These are phyloP conservation scores for Cytidiella melzeri DNA, from an alignment of 768 basidiomycete genomes.

Conservation along the genomic window DNA sequence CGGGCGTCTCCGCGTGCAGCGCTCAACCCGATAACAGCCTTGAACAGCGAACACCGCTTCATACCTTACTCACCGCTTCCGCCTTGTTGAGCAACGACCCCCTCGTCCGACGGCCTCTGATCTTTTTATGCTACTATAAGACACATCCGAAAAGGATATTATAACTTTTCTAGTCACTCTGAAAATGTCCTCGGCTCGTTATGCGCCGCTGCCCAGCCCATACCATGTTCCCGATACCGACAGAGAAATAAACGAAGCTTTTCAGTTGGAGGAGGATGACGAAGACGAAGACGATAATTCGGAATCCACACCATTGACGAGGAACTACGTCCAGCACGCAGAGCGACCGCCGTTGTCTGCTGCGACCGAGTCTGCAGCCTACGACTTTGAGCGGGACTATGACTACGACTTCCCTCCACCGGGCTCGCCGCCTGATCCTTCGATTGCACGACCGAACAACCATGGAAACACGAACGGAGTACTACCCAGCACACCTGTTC, in stretches of 20 bases:
- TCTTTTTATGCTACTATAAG: too few species aligned
- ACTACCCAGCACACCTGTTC: constrained; percentile 45
- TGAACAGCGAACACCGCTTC: too few species aligned
- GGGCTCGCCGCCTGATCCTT: constrained; percentile 65
- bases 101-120: too few species aligned
- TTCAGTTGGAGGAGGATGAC: constrained; percentile 51
- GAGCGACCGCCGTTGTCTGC: constrained; percentile 16
- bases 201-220: constrained; percentile 46
- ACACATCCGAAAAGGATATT: too few species aligned
- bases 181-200: constrained; percentile 43
- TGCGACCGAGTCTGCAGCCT: constrained; percentile 35
- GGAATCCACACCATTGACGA: constrained; percentile 34
- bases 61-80: too few species aligned
- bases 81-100: too few species aligned
- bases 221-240: constrained; percentile 38
- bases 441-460: constrained; percentile 59
- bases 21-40: too few species aligned
- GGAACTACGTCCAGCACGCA: constrained; percentile 14
- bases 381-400: constrained; percentile 80
- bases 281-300: constrained; percentile 38
- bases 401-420: constrained; percentile 67
- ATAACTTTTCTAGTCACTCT: too few species aligned
- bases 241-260: constrained; percentile 74
- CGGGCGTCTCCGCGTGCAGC: too few species aligned
- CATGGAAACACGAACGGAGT: constrained; percentile 69